A percentile compares a stretch with the other conserved stretches of the same genome.
Evolutionary conservation across 371 early-diverging fungal genomes (phyloP).

Genomic region (Fennellomyces sp.): DNA sequence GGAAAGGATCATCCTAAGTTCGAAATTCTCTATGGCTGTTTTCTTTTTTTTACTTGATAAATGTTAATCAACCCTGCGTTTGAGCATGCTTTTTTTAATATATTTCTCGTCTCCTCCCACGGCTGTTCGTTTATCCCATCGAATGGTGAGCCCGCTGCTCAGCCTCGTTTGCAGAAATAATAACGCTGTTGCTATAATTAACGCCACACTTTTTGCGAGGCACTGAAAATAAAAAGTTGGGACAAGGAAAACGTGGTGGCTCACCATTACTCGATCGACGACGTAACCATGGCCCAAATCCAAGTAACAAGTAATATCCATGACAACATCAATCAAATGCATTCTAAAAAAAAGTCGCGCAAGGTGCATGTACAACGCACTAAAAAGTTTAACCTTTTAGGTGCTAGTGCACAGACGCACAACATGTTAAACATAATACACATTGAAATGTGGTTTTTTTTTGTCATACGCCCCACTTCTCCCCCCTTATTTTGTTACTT

Average conservation of each 20-base stretch:
- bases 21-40: constrained; percentile 12
- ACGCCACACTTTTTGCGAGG: neutral
- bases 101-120: no score
- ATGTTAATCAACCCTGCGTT: constrained; percentile 4
- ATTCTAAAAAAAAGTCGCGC: no score
- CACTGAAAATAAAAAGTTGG: neutral
- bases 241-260: neutral
- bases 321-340: no score
- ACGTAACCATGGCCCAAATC: no score
- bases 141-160: neutral
- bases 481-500: no score
- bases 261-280: no score
- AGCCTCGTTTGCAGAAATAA: constrained; percentile 4
- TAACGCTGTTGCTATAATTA: constrained; percentile 4
- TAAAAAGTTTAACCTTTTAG: constrained; percentile 1
- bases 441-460: no score
- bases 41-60: constrained; percentile 6
- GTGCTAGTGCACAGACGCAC: constrained; percentile 4
- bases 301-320: no score
- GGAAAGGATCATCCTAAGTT: constrained; percentile 4
- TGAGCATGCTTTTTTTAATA: constrained; percentile 9
- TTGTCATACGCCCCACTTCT: neutral
- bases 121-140: neutral
- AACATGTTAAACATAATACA: neutral
- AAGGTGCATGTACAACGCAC: neutral